A percentile compares a stretch with the other conserved stretches of the same genome.
Evolutionary conservation across 495 filamentous ascomycete species (phyloP).

Genomic region (Ramalina intermedia): DNA sequence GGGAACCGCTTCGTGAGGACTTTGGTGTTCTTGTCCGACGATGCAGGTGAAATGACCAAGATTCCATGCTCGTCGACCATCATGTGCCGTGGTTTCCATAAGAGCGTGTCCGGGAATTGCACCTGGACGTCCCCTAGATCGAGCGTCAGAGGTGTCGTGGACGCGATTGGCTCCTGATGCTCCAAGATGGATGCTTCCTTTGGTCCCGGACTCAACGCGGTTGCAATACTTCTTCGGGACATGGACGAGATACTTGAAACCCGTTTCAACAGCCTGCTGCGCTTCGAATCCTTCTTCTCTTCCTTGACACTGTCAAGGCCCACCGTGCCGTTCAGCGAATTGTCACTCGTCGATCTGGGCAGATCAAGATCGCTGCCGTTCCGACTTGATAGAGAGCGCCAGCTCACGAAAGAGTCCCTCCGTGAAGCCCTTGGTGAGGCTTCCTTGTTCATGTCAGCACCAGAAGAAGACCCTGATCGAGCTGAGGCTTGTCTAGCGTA

Average conservation of each 20-base stretch:
- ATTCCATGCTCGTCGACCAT: conserved; percentile 64
- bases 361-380: conserved; percentile 23
- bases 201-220: conserved; percentile 36
- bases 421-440: conserved; percentile 6
- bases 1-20: conserved; percentile 59
- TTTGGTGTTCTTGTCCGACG: conserved; percentile 30
- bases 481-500: conserved; percentile 8
- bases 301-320: conserved; percentile 25
- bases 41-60: conserved; percentile 51
- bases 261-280: conserved; percentile 64
- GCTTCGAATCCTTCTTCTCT: conserved; percentile 51
- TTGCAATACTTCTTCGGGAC: conserved; percentile 45
- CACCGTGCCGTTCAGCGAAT: conserved; percentile 14
- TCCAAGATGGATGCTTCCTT: conserved; percentile 38
- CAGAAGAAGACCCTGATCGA: conserved; percentile 14
- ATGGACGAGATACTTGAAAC: conserved; percentile 53
- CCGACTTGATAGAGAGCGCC: conserved; percentile 24
- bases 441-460: conserved; percentile 12
- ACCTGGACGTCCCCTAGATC: conserved; percentile 82
- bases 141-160: conserved; percentile 28
- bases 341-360: conserved; percentile 28
- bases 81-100: conserved; percentile 83
- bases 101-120: conserved; percentile 80
- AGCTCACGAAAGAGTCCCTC: conserved; percentile 22
- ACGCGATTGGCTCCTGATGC: conserved; percentile 14